Evolutionary conservation across 169 alveolate genomes (phyloP), one percentile per base, ranked within the genome.

Genomic region (Plasmodium gaboni): DNA sequence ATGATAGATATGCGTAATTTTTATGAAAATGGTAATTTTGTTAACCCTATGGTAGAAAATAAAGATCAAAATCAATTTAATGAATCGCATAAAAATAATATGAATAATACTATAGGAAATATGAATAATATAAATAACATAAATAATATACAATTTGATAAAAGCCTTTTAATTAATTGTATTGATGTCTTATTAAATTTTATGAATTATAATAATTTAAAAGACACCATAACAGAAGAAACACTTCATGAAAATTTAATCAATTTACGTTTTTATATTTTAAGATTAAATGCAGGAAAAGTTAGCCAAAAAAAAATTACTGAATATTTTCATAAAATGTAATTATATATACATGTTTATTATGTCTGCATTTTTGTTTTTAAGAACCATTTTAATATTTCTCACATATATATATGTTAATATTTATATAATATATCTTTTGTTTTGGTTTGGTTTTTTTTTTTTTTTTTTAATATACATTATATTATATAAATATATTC

Each of bases 251-350:
- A 78, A 68, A 78, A 78, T 42, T 65, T 78, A 57, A 42, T 78
- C 10, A 78, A 78, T 65, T 78, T 78, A 22, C 89, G 89, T 64
- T 78, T 78, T 44, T 69, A 78, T 22, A 78, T 78, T 60, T 57
- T 78, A 1, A 78, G 89, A 12, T 78, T 78, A 64, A 78, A 78
- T 78, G 89, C 32, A 32, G 89, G 53, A 26, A 78, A 78, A 59
- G 64, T 78, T 51, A 64, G 51, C 15, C 89, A 78, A 69, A 78
- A 78, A 78, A 78, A 78, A 59, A 78, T 78, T 50, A 78, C 89
- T 38, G 89, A 78, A 44, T 78, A 78, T 59, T 78, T 78, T 65
- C 28, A 51, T 17, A 78, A 78, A 78, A 78, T 78, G 78, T 78
- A 78, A 26, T 28, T 38, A 38, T 38, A 38, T 38, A 38, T 4